A percentile compares a stretch with the other conserved stretches of the same genome.
Evolutionary conservation across 225 moss, liverwort and hornwort genomes (phyloP).

Genomic region (Pseudisothecium myosuroides): DNA sequence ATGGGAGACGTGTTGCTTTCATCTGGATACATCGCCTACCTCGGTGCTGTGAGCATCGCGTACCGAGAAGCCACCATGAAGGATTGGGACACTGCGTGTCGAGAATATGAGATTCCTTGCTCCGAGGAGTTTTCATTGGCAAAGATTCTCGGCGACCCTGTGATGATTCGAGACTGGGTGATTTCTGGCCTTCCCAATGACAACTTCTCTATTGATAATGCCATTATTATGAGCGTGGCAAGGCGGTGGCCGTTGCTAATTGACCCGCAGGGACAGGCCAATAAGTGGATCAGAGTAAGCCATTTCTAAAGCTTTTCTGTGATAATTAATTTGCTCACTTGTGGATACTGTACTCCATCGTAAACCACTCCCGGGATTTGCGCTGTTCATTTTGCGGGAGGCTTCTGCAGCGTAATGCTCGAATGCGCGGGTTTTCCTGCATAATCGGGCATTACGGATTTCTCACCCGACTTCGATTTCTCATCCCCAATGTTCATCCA

Average conservation of each 20-base stretch:
- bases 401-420: too few relatives aligned
- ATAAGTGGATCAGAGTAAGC: conserved; percentile 70
- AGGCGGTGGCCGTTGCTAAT: conserved; percentile 68
- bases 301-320: background rate
- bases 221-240: conserved; percentile 65
- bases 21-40: conserved; percentile 72
- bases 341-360: background rate
- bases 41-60: conserved; percentile 56
- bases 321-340: background rate
- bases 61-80: conserved; percentile 48
- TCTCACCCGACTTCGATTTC: too few relatives aligned
- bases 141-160: conserved; percentile 47
- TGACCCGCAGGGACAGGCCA: conserved; percentile 79
- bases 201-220: conserved; percentile 70
- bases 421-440: too few relatives aligned
- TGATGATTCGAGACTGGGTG: conserved; percentile 62
- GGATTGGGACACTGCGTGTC: conserved; percentile 38
- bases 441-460: too few relatives aligned
- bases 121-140: conserved; percentile 46
- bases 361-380: too few relatives aligned
- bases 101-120: conserved; percentile 57
- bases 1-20: conserved; percentile 64
- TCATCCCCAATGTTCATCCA: too few relatives aligned
- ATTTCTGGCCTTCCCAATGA: conserved; percentile 80
- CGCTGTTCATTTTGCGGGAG: too few relatives aligned